A percentile compares a stretch with the other conserved stretches of the same genome.
Conservation (phyloP, 805 yeast genomes). For the Wickerhamomyces rabaulensis region DNA sequence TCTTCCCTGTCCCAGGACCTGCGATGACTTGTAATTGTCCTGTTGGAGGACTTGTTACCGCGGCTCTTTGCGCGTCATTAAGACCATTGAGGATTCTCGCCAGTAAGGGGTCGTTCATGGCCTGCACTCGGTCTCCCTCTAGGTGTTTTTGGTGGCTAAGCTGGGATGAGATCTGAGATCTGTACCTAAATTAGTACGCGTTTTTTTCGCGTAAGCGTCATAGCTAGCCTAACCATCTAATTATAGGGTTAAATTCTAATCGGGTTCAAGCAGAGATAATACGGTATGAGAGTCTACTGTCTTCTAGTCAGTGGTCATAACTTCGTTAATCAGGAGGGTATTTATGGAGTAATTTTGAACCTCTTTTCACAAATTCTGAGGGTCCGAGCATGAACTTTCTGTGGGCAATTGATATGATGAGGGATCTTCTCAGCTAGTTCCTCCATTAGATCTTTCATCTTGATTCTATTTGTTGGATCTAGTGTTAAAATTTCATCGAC, state of each 20-base stretch:
- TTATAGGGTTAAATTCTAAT: no score
- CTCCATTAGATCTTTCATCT: constrained; percentile 5
- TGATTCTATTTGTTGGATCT: constrained; percentile 8
- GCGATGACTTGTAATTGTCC: constrained; percentile 50
- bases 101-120: neutral
- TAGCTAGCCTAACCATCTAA: no score
- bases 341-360: neutral
- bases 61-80: constrained; percentile 38
- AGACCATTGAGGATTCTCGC: constrained; percentile 16
- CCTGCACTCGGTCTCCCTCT: neutral
- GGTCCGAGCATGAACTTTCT: constrained; percentile 5
- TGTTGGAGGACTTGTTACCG: constrained; percentile 36
- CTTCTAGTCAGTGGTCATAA: no score
- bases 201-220: neutral
- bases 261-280: no score
- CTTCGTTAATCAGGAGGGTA: neutral
- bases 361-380: constrained; percentile 8
- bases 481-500: constrained; percentile 2
- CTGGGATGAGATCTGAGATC: no score
- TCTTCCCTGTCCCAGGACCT: constrained; percentile 74
- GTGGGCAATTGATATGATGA: constrained; percentile 1
- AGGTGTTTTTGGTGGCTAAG: neutral
- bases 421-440: neutral
- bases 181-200: neutral
- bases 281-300: no score